These are phyloP conservation scores for Glebionis coronaria DNA, from an alignment of 129 eudicot species.

Conservation along the genomic window DNA sequence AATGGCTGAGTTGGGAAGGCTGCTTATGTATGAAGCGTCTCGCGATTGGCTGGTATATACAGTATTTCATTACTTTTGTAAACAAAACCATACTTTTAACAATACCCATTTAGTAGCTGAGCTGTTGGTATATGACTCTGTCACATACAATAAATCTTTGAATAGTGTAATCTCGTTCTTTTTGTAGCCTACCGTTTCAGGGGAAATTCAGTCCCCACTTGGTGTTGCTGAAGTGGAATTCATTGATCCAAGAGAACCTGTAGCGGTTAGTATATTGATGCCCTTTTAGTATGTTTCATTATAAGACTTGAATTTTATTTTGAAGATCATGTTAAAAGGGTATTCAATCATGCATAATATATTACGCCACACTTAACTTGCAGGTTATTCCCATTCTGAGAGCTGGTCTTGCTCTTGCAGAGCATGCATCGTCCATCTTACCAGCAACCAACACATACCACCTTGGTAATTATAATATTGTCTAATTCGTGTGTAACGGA, in stretches of 20 bases:
- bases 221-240: slow-evolving; percentile 86
- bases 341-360: neutral
- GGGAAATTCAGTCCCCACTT: slow-evolving; percentile 87
- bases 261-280: slow-evolving; percentile 58
- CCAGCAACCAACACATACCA: slow-evolving; percentile 90
- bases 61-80: too few relatives aligned
- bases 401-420: slow-evolving; percentile 99
- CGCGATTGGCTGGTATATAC: slow-evolving; percentile 89
- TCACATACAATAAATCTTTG: too few relatives aligned
- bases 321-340: neutral
- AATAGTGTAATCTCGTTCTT: too few relatives aligned
- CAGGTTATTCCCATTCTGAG: slow-evolving; percentile 93
- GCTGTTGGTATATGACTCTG: neutral
- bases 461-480: slow-evolving; percentile 50
- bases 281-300: neutral
- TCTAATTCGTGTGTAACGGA: neutral
- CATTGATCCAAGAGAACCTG: slow-evolving; percentile 87
- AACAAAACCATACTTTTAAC: too few relatives aligned
- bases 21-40: slow-evolving; percentile 96
- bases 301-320: neutral
- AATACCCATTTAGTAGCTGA: neutral
- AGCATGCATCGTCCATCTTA: slow-evolving; percentile 76
- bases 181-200: slow-evolving; percentile 71
- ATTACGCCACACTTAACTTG: slow-evolving; percentile 3
- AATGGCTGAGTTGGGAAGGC: slow-evolving; percentile 96